A percentile compares a stretch with the other conserved stretches of the same genome.
These are phyloP conservation scores for Kodamaea arcana DNA, from an alignment of 1,139 yeast species.

Conservation along the genomic window DNA sequence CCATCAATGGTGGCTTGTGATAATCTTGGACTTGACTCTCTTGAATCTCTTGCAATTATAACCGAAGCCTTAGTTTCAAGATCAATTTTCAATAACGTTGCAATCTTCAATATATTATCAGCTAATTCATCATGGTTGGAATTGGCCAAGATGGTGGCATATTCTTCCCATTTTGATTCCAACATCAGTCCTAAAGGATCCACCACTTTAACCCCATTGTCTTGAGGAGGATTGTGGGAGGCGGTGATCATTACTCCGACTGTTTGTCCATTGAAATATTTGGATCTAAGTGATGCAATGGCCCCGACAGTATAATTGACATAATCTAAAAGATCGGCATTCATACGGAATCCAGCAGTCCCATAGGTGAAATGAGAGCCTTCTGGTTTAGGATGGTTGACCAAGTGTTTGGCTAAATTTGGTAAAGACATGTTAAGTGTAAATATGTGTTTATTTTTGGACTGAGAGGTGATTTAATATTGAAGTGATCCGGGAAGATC, in stretches of 20 bases:
- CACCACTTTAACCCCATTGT: constrained; percentile 93
- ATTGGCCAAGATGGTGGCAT: constrained; percentile 81
- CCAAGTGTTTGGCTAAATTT: constrained; percentile 9
- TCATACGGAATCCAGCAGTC: constrained; percentile 93
- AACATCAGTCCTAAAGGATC: constrained; percentile 96
- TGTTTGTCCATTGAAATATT: constrained; percentile 60
- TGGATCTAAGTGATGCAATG: constrained; percentile 77
- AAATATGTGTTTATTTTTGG: too few species aligned
- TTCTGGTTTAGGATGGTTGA: constrained; percentile 40
- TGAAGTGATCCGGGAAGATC: too few species aligned
- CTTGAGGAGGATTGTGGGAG: constrained; percentile 91
- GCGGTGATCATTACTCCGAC: constrained; percentile 96
- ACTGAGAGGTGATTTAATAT: too few species aligned
- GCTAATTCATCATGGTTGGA: constrained; percentile 40
- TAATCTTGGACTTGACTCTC: constrained; percentile 74
- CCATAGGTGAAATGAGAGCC: constrained; percentile 64
- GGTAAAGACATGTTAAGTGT: constrained; percentile 11
- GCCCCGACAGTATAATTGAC: constrained; percentile 84
- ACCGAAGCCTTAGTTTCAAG: constrained; percentile 33
- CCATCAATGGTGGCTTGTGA: constrained; percentile 67
- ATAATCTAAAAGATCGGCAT: constrained; percentile 67
- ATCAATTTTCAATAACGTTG: constrained; percentile 36
- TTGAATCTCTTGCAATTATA: constrained; percentile 64
- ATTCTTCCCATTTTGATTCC: constrained; percentile 75
- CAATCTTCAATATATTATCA: constrained; percentile 24